Evolutionary conservation across 106 monocot species (phyloP), one percentile per base, ranked within the genome.

Genomic region (Dendrobium huoshanense): DNA sequence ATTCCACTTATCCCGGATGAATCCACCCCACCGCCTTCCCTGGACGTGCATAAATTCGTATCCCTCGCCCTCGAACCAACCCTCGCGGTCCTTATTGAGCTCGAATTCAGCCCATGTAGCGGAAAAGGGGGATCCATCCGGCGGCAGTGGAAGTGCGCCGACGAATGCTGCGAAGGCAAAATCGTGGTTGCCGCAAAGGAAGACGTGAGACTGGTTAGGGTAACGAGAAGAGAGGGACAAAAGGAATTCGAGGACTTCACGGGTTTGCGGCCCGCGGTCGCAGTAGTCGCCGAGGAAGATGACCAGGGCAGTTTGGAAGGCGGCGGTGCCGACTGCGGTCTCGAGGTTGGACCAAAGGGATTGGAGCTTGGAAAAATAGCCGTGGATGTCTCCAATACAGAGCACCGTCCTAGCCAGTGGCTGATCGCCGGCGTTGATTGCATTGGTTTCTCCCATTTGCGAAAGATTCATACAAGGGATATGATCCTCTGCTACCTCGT

Each of bases 281-380:
- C 88, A 90, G 88, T 95, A 99, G 83, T 99, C 99, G 43, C 99
- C 99, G 85, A 99, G 99, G 85, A 99, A 99, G 83, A 99, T 79
- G 80, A 99, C 81, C 81, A 91, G 84, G 76, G 99, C 91, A 27
- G 89, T 82, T 70, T 65, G 41, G 91, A 99, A 99, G 87, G 89
- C 79, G 68, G 73, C 42, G 75, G 84, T 25, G 29, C 86, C 89
- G 51, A 90, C 74, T 24, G 64, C 40, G 25, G 82, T 20, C 80
- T 99, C 90, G 79, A 99, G 91, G 81, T 99, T 95, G 77, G 88
- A 80, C 99, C 99, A 99, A 18, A 99, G 86, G 67, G 41, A 29
- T 27, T 65, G 78, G 29, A 92, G 92, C 83, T 88, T 92, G 37
- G 75, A 18, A 55, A 43, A 20, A 85, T 77, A 88, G 18, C 92